These are phyloP conservation scores for Neurospora sublineolata DNA, from an alignment of 495 filamentous ascomycete genomes.

Conservation along the genomic window DNA sequence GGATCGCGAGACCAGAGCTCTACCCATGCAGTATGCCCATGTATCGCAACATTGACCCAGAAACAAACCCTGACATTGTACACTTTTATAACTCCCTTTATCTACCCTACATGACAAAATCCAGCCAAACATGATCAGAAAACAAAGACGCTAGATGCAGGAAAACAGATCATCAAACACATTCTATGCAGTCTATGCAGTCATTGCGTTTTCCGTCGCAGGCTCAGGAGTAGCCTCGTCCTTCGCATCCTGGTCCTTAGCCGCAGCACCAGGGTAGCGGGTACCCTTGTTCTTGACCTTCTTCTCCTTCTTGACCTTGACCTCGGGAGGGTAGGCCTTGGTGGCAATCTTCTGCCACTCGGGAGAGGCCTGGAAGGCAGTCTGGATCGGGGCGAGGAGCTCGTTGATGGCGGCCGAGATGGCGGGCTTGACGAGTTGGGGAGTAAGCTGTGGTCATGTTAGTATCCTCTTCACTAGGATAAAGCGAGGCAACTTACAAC, in stretches of 20 bases:
- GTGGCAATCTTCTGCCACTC: slow-evolving; percentile 76
- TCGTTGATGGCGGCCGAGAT: slow-evolving; percentile 55
- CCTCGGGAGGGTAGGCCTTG: slow-evolving; percentile 70
- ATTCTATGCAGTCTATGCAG: neutral
- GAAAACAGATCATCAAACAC: neutral
- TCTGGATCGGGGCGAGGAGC: slow-evolving; percentile 65
- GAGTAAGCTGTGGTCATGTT: slow-evolving; percentile 50
- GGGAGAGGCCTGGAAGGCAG: slow-evolving; percentile 50
- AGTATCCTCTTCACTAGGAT: slow-evolving; percentile 3
- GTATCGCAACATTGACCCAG: neutral
- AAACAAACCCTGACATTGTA: neutral
- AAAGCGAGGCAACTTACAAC: slow-evolving; percentile 42
- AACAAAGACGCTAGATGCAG: neutral
- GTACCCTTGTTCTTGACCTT: slow-evolving; percentile 74
- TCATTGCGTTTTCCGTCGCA: neutral
- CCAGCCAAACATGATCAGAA: neutral
- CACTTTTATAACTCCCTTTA: neutral
- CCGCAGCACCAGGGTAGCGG: slow-evolving; percentile 32
- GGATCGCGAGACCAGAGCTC: neutral
- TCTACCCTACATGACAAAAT: neutral
- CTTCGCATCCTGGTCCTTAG: neutral
- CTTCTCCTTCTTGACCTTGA: slow-evolving; percentile 45
- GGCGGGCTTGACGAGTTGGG: slow-evolving; percentile 73
- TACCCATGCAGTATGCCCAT: neutral
- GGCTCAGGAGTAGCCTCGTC: neutral